Evolutionary conservation across 2,329 filamentous ascomycete species (phyloP).

Genomic region (Rasamsonia emersonii): DNA sequence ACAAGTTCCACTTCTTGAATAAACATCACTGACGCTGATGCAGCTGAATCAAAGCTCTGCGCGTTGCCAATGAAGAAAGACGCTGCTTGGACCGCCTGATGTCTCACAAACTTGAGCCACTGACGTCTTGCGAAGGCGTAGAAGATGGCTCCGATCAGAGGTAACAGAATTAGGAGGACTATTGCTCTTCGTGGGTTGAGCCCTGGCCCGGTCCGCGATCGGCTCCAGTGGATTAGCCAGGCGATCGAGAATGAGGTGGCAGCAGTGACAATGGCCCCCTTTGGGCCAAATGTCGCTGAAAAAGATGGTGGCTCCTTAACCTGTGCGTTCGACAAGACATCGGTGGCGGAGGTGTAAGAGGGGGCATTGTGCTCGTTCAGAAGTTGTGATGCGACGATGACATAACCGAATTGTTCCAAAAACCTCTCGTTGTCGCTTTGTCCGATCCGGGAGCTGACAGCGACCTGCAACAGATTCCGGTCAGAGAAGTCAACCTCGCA

Average conservation of each 20-base stretch:
- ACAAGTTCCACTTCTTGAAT: constrained; percentile 95
- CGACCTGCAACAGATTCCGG: constrained; percentile 15
- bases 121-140: constrained; percentile 69
- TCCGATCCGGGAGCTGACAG: constrained; percentile 46
- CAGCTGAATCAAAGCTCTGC: constrained; percentile 72
- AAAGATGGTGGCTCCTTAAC: constrained; percentile 23
- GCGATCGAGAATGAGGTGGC: constrained; percentile 52
- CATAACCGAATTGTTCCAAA: constrained; percentile 86
- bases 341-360: constrained; percentile 30
- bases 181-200: constrained; percentile 33
- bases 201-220: constrained; percentile 45
- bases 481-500: neutral
- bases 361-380: constrained; percentile 53
- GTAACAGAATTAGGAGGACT: constrained; percentile 38
- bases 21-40: constrained; percentile 66
- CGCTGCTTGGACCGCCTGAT: constrained; percentile 63
- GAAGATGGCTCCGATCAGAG: constrained; percentile 47
- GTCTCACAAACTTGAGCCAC: constrained; percentile 70
- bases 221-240: constrained; percentile 64
- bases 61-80: constrained; percentile 62
- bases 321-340: constrained; percentile 23
- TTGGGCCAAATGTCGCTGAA: constrained; percentile 47
- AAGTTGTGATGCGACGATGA: constrained; percentile 83
- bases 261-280: constrained; percentile 58
- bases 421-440: constrained; percentile 75